These are phyloP conservation scores for Penicillium malachiteum DNA, from an alignment of 495 filamentous ascomycete genomes.

Conservation along the genomic window DNA sequence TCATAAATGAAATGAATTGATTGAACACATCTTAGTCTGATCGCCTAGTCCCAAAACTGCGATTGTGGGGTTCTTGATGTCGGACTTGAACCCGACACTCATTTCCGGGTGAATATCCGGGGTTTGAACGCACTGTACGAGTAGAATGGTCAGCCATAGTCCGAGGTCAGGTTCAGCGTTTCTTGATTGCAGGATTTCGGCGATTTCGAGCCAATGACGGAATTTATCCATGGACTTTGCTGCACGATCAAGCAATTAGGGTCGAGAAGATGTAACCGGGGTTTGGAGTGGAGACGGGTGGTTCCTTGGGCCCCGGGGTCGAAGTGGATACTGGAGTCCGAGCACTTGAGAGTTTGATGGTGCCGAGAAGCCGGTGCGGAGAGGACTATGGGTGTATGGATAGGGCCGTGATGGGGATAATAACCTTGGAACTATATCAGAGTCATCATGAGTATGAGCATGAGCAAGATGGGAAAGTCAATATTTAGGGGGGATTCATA, in stretches of 20 bases:
- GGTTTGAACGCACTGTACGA: background rate
- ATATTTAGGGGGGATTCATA: too few relatives aligned
- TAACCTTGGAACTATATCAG: too few relatives aligned
- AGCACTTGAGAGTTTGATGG: too few relatives aligned
- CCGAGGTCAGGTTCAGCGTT: background rate
- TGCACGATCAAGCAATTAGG: background rate
- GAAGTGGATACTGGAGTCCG: background rate
- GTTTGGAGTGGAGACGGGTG: background rate
- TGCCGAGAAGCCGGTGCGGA: background rate
- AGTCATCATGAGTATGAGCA: too few relatives aligned
- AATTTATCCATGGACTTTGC: background rate
- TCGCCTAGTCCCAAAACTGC: conserved; percentile 5
- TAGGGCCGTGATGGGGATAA: too few relatives aligned
- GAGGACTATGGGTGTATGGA: too few relatives aligned
- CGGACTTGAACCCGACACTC: conserved; percentile 15
- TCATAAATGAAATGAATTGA: background rate
- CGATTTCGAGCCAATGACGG: background rate
- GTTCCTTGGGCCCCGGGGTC: background rate
- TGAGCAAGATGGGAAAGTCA: too few relatives aligned
- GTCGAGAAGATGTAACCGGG: background rate
- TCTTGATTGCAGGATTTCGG: background rate
- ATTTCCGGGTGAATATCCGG: background rate
- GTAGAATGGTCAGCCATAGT: too few relatives aligned
- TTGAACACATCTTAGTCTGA: conserved; percentile 2
- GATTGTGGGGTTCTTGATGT: background rate